Percentiles rank a stretch among this genome's conserved stretches.
Conservation (phyloP, 106 monocot species). For the Vanilla planifolia region DNA sequence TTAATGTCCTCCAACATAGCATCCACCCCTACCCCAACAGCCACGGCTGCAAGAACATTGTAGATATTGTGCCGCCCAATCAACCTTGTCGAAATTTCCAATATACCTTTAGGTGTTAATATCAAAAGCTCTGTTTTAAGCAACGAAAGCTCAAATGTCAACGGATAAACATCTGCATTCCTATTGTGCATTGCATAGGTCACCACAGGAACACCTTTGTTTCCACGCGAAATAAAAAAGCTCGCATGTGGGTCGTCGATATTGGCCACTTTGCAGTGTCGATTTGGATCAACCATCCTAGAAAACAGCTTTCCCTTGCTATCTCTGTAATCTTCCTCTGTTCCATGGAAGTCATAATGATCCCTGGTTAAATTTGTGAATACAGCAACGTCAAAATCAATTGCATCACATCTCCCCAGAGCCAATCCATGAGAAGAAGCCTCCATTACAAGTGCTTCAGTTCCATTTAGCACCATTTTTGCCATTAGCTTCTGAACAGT, state of each 20-base stretch:
- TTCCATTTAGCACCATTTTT: constrained; percentile 14
- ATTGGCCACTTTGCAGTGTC: constrained; percentile 19
- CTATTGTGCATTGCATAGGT: constrained; percentile 23
- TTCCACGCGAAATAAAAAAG: constrained; percentile 16
- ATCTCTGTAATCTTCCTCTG: constrained; percentile 22
- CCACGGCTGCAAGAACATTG: constrained; percentile 26
- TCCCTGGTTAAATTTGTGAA: constrained; percentile 27
- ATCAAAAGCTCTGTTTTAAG: constrained; percentile 9
- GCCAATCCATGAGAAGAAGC: constrained; percentile 26
- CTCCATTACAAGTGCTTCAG: constrained; percentile 22
- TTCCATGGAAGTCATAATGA: constrained; percentile 24
- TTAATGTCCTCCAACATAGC: constrained; percentile 16
- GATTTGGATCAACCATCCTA: constrained; percentile 20
- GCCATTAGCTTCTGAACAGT: constrained; percentile 24
- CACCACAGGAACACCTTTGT: constrained; percentile 14
- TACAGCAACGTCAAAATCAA: constrained; percentile 19
- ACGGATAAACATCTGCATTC: constrained; percentile 20
- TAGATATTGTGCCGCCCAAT: constrained; percentile 25
- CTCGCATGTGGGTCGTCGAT: constrained; percentile 20
- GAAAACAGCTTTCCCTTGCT: constrained; percentile 24
- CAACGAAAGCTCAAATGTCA: constrained; percentile 17
- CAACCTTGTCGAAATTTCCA: constrained; percentile 27
- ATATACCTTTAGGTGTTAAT: constrained; percentile 16
- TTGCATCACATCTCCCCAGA: constrained; percentile 18
- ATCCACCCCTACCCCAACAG: constrained; percentile 19